phyloP scores from a whole-genome alignment of 441 rosid genomes.

The Pelargonium australe region DNA sequence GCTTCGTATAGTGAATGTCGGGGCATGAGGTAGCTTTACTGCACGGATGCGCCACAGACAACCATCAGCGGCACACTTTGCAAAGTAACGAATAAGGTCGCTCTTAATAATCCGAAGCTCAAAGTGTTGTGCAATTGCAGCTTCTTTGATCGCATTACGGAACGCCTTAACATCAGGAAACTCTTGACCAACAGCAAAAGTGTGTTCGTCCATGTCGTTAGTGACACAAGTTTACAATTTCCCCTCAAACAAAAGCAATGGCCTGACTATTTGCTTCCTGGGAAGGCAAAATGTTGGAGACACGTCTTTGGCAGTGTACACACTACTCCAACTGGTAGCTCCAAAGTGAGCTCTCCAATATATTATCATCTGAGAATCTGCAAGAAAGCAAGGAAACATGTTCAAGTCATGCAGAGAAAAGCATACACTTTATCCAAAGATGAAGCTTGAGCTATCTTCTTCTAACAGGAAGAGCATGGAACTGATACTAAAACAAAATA shows the following conservation, averaged over 20 bases:
- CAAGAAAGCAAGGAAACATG: conserved; percentile 19
- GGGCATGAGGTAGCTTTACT: conserved; percentile 42
- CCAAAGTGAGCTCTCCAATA: conserved; percentile 8
- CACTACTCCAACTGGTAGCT: not conserved
- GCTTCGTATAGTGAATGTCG: conserved; percentile 47
- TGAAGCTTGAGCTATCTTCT: not conserved
- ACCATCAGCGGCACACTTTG: conserved; percentile 55
- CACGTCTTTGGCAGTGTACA: not conserved
- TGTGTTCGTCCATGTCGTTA: conserved; percentile 32
- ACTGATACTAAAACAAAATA: not conserved
- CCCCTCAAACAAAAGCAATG: conserved; percentile 8
- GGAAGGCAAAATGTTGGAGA: conserved; percentile 1
- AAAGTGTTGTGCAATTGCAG: conserved; percentile 55
- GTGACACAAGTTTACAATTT: conserved; percentile 19
- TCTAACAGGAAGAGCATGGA: not conserved
- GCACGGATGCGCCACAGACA: conserved; percentile 58
- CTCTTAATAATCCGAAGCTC: conserved; percentile 52
- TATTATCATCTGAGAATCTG: conserved; percentile 20
- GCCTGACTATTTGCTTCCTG: not conserved
- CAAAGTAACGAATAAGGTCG: conserved; percentile 47
- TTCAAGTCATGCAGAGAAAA: conserved; percentile 1
- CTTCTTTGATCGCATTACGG: conserved; percentile 51
- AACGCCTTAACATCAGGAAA: conserved; percentile 55
- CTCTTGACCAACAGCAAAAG: conserved; percentile 46
- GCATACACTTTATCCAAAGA: not conserved